Conservation (phyloP, 1,139 yeast genomes). For the Meyerozyma sp. region DNA sequence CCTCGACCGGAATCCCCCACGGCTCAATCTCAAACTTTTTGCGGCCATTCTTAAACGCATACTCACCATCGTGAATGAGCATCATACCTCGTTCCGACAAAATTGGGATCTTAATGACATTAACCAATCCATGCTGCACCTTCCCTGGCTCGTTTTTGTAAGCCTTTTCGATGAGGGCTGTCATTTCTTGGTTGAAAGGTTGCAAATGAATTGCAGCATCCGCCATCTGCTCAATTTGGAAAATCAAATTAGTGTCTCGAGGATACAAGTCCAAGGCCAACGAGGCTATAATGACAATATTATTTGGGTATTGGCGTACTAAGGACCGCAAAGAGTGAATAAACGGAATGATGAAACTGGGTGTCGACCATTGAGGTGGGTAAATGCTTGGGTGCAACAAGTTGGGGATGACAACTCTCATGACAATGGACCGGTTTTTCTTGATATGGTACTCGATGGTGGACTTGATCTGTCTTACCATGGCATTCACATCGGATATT, state of each 20-base stretch:
- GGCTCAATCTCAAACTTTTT: constrained; percentile 80
- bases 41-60: constrained; percentile 80
- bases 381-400: constrained; percentile 77
- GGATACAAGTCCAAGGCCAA: constrained; percentile 68
- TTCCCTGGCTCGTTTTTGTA: constrained; percentile 69
- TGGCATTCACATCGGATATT: constrained; percentile 16
- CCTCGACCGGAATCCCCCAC: constrained; percentile 95
- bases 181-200: constrained; percentile 78
- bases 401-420: constrained; percentile 70
- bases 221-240: constrained; percentile 51
- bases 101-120: constrained; percentile 66
- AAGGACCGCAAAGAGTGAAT: constrained; percentile 56
- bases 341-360: constrained; percentile 54
- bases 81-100: constrained; percentile 75
- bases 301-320: constrained; percentile 39
- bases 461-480: constrained; percentile 37
- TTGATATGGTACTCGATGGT: constrained; percentile 32
- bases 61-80: constrained; percentile 71
- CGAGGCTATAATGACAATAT: constrained; percentile 47
- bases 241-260: constrained; percentile 43
- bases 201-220: constrained; percentile 74
- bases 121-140: constrained; percentile 81
- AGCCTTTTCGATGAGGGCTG: constrained; percentile 58
- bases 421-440: constrained; percentile 34
- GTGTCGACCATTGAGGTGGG: constrained; percentile 45